Base-by-base conservation (phyloP, 139 green algal species). In the Ettlia oleoabundans region DNA sequence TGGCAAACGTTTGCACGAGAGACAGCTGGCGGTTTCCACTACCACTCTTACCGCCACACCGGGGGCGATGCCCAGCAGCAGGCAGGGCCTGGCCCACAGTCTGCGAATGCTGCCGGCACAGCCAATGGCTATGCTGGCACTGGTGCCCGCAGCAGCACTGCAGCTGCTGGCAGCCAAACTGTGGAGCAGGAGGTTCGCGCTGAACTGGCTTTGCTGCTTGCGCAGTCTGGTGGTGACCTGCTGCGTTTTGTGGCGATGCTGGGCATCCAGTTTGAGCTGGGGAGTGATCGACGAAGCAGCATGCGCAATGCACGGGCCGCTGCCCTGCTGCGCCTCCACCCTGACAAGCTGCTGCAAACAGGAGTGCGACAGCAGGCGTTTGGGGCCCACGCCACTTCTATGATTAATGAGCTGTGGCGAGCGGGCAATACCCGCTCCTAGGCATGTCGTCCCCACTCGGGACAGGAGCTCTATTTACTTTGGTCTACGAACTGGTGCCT, bases 301-400 rank as follows among this genome's bases (percentile, higher is more conserved):
- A 28, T 71, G 58, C 65, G 43, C 55, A 71, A 70, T 19, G 75
- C 75, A 3, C 58, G 75, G 9, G 28, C 37, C 15, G 75, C 75
- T 30, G 62, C 62, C 28, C 43, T 81, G 58, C 75, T 72, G 35
- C 43, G 58, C 58, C 58, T 81, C 38, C 75, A 81, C 58, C 58
- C 75, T 13, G 75, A 81, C 75, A 38, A 52, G 28, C 75, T 81
- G 55, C 38, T 58, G 40, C 58, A 43, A n/a, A 37, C 40, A 9
- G 38, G 58, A 3, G 55, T n/a, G 28, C 55, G 38, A 5, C 38
- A 72, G 55, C 75, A 71, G 75, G 22, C 37, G 55, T 55, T 35
- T 41, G 75, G 75, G 4, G 47, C 43, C 35, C 58, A 61, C 5
- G 75, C 75, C 38, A 81, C 75, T 3, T 43, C 26, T 38, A 37